Evolutionary conservation across 805 yeast species (phyloP).

Genomic region (Monosporozyma aerobia): DNA sequence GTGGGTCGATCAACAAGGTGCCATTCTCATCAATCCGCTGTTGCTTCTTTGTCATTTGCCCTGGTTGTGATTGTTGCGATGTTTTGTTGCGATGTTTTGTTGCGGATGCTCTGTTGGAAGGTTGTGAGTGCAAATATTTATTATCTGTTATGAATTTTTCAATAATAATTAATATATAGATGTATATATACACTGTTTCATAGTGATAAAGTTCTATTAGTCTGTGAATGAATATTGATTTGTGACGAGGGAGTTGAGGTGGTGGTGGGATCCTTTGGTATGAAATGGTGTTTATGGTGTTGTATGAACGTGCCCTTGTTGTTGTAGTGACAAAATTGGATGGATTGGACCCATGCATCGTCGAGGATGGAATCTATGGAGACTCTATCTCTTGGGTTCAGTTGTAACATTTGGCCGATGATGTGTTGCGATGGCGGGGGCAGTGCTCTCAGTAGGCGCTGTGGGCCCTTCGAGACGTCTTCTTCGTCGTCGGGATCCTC

Average conservation of each 20-base stretch:
- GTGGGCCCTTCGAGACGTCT: slow-evolving; percentile 54
- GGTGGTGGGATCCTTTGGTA: slow-evolving; percentile 43
- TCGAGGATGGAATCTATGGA: slow-evolving; percentile 45
- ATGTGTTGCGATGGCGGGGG: slow-evolving; percentile 59
- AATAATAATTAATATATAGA: no score
- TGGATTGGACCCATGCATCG: slow-evolving; percentile 50
- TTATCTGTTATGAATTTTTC: not conserved
- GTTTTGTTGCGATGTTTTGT: not conserved
- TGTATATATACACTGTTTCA: not conserved
- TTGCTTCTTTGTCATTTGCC: slow-evolving; percentile 1
- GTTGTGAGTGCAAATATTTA: no score
- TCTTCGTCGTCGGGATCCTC: slow-evolving; percentile 33
- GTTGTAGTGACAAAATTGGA: slow-evolving; percentile 42
- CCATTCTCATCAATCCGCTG: slow-evolving; percentile 16
- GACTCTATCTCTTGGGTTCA: slow-evolving; percentile 51
- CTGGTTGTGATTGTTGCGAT: not conserved
- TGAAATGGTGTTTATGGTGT: slow-evolving; percentile 56
- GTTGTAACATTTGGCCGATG: slow-evolving; percentile 53
- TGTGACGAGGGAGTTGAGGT: not conserved
- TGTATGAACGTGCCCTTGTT: slow-evolving; percentile 3
- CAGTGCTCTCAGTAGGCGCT: slow-evolving; percentile 57
- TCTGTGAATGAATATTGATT: not conserved
- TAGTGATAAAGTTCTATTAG: not conserved
- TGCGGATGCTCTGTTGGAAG: no score
- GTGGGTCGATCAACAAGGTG: slow-evolving; percentile 11